Base-by-base conservation (phyloP, 2,329 filamentous ascomycete genomes). In the Sclerotiophoma versabilis region DNA sequence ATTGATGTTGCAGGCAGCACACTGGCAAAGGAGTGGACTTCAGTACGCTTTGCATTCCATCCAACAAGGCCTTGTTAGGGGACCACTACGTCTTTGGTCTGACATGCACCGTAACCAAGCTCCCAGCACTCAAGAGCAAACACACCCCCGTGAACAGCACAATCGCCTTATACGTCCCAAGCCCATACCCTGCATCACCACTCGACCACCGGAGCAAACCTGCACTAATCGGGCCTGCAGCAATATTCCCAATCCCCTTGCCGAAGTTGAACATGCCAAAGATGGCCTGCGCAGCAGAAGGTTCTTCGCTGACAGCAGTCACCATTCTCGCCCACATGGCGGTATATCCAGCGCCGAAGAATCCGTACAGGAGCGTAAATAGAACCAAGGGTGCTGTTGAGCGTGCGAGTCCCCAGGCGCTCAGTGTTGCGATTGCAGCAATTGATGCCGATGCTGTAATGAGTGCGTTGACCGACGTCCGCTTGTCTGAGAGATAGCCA, bases 141-240 rank as follows among this genome's bases (percentile, higher is more conserved):
- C 48, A 62, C 7, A 51, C 29, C 19, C 59, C 61, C 5, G 61
- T 55, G 17, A 64, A 64, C 11, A 62, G 33, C 15, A 64, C 59
- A 5, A 64, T 33, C 1, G 50, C 54, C 38, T 54, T 43, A 12
- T 64, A 64, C 44, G 44, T 54, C 7, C 59, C 61, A 10, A 55
- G 19, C 10, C 52, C 59, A 32, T 64, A 63, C 1, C 47, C 8
- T 44, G 3, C 42, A 12, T 46, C 29, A 3, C 17, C 32, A 17
- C n/a, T 42, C 61, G 45, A 47, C 43, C 36, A 33, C 34, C 17
- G 57, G 54, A 44, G 75, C 45, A 56, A 77, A 43, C 29, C 66
- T 64, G 56, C 79, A 47, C 79, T 81, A 44, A 83, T 63, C 0
- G 81, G 81, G 2, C 81, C 80, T 37, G 74, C 75, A 1, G 79